Conservation (phyloP, 2,329 filamentous ascomycete species). For the Ceratocystis huliohia region DNA sequence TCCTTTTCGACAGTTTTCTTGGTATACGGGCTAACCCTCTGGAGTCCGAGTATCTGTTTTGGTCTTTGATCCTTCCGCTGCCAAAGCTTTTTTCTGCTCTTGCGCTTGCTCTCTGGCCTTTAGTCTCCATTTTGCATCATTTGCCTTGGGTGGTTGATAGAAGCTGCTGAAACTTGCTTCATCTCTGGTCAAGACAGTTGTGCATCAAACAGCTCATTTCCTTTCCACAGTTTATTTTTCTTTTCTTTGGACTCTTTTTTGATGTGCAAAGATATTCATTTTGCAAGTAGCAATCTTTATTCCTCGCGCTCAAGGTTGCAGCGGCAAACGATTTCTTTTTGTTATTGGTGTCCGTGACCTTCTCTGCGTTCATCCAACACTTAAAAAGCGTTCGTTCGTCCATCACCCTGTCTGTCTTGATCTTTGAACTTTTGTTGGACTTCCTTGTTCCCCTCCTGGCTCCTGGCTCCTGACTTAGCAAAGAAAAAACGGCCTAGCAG, state of each 20-base stretch:
- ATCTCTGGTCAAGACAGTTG: slow-evolving; percentile 4
- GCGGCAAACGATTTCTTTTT: neutral
- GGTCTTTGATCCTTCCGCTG: slow-evolving; percentile 9
- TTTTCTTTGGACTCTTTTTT: neutral
- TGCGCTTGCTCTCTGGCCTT: neutral
- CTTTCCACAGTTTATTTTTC: neutral
- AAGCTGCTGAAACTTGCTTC: slow-evolving; percentile 8
- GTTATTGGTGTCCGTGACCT: neutral
- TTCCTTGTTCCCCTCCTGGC: neutral
- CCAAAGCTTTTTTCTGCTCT: neutral
- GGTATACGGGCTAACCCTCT: slow-evolving; percentile 8
- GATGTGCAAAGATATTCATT: neutral
- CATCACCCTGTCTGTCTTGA: neutral
- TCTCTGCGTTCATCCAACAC: neutral
- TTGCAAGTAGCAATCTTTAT: neutral
- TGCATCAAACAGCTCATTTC: neutral
- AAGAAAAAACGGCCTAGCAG: neutral
- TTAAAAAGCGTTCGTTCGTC: neutral
- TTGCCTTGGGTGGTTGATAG: neutral
- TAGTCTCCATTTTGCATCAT: neutral
- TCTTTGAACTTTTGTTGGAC: neutral
- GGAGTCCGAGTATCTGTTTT: slow-evolving; percentile 9
- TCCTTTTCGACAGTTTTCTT: neutral
- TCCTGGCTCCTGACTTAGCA: neutral
- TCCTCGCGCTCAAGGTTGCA: neutral